Evolutionary conservation across 1,139 yeast species (phyloP).

Genomic region (Trichomonascaceae sp.): DNA sequence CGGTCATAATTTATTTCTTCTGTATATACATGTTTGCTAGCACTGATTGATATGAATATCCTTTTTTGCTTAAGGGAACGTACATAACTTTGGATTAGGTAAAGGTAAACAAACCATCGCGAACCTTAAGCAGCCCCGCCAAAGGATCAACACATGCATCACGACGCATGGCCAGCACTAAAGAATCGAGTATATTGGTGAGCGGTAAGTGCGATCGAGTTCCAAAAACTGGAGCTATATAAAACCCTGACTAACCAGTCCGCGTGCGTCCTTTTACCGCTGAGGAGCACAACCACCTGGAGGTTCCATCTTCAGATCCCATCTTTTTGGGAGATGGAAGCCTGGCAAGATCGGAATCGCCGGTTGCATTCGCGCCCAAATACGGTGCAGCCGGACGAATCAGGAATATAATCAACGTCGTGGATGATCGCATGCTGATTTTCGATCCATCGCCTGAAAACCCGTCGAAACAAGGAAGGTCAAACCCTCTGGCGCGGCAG

Average conservation of each 20-base stretch:
- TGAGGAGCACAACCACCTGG: slow-evolving; percentile 35
- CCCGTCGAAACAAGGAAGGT: too few relatives aligned
- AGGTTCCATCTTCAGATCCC: slow-evolving; percentile 20
- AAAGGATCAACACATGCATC: background rate
- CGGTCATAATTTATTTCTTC: background rate
- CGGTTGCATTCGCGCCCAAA: background rate
- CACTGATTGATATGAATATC: background rate
- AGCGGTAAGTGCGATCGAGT: slow-evolving; percentile 2
- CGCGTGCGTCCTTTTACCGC: slow-evolving; percentile 75
- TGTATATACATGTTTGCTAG: background rate
- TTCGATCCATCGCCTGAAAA: slow-evolving; percentile 80
- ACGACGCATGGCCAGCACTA: background rate
- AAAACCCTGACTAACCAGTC: slow-evolving; percentile 12
- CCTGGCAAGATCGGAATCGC: slow-evolving; percentile 10
- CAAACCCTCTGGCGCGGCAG: slow-evolving; percentile 49
- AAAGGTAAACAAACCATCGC: background rate
- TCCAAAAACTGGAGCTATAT: background rate
- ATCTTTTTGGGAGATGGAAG: slow-evolving; percentile 50
- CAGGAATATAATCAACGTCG: slow-evolving; percentile 65
- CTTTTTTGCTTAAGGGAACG: background rate
- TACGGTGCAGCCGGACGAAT: slow-evolving; percentile 18
- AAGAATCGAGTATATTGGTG: slow-evolving; percentile 5
- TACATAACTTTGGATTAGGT: background rate
- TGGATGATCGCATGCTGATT: slow-evolving; percentile 77
- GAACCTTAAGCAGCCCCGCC: background rate